These are phyloP conservation scores for Astragalus glycyphyllos DNA, from an alignment of 306 rosid genomes.

Conservation along the genomic window DNA sequence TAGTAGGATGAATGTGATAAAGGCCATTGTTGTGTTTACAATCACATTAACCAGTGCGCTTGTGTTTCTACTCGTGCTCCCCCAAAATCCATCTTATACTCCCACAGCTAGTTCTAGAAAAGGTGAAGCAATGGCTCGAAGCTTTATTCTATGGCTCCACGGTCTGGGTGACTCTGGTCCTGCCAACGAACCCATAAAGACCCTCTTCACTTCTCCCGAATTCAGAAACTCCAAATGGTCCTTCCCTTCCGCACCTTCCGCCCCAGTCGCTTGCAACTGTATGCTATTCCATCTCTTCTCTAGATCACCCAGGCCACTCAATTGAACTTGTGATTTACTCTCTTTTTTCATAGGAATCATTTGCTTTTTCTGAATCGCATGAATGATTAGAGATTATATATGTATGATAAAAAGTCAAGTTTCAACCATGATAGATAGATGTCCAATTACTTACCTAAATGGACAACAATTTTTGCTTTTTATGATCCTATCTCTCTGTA, in stretches of 20 bases:
- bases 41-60: constrained; percentile 6
- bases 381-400: constrained; percentile 11
- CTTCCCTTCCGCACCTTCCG: constrained; percentile 85
- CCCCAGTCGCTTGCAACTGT: constrained; percentile 88
- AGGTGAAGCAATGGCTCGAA: constrained; percentile 54
- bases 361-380: not conserved
- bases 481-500: no score
- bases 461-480: not conserved
- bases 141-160: constrained; percentile 89
- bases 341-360: not conserved
- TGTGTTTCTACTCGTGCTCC: constrained; percentile 5
- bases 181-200: constrained; percentile 85
- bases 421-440: not conserved
- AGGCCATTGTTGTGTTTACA: constrained; percentile 2
- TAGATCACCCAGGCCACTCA: not conserved
- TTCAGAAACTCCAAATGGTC: constrained; percentile 73
- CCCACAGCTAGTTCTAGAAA: not conserved
- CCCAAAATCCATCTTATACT: not conserved
- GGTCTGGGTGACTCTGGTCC: constrained; percentile 93
- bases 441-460: not conserved
- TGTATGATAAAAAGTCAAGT: not conserved
- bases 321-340: constrained; percentile 9
- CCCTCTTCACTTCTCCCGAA: constrained; percentile 75
- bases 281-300: not conserved
- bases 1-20: not conserved